Conservation (phyloP, 1,284 basidiomycete genomes). For the Grifola frondosa region DNA sequence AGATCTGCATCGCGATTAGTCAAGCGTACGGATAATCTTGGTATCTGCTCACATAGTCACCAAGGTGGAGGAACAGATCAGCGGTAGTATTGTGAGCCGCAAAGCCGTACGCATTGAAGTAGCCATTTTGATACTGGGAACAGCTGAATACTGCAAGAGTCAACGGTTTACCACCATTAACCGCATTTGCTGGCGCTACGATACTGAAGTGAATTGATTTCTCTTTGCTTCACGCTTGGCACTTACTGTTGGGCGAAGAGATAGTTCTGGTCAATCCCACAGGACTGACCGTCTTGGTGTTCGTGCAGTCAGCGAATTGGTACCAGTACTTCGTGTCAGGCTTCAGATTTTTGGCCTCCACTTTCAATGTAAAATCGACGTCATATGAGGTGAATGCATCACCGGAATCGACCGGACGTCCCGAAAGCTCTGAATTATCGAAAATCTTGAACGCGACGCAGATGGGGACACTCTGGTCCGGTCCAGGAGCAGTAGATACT, state of each 20-base stretch:
- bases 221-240: background rate
- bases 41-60: slow-evolving; percentile 52
- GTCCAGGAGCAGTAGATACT: slow-evolving; percentile 31
- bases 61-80: slow-evolving; percentile 63
- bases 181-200: slow-evolving; percentile 46
- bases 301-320: slow-evolving; percentile 59
- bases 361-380: slow-evolving; percentile 66
- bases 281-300: slow-evolving; percentile 44
- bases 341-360: slow-evolving; percentile 52
- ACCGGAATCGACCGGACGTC: slow-evolving; percentile 44
- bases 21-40: background rate
- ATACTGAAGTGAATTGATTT: slow-evolving; percentile 1
- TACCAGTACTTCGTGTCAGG: slow-evolving; percentile 62
- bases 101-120: slow-evolving; percentile 68
- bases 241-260: slow-evolving; percentile 44
- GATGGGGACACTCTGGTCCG: slow-evolving; percentile 55
- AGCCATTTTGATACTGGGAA: slow-evolving; percentile 56
- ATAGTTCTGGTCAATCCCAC: slow-evolving; percentile 52
- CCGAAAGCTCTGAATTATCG: slow-evolving; percentile 36
- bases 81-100: slow-evolving; percentile 56
- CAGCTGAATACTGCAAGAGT: slow-evolving; percentile 62
- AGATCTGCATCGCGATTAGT: slow-evolving; percentile 36
- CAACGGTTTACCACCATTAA: slow-evolving; percentile 57
- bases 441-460: slow-evolving; percentile 57
- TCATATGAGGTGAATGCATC: slow-evolving; percentile 61